phyloP scores from a whole-genome alignment of 2,329 filamentous ascomycete species.

The Pestalotiopsis sp. region DNA sequence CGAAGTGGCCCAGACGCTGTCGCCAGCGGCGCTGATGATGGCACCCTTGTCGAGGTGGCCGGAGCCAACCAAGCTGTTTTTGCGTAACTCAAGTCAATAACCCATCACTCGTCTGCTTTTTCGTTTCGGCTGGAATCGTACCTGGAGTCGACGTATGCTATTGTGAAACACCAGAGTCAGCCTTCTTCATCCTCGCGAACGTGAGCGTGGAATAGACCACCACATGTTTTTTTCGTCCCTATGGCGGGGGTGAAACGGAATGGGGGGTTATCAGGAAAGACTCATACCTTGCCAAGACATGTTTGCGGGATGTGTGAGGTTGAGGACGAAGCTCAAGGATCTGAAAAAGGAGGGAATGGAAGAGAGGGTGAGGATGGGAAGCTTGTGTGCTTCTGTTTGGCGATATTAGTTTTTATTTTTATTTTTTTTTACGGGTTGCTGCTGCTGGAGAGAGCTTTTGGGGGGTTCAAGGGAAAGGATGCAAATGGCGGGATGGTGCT shows the following conservation, averaged over 20 bases:
- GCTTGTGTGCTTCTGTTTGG: not conserved
- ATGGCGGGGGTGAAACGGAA: not conserved
- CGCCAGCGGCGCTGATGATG: constrained; percentile 80
- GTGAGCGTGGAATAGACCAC: constrained; percentile 28
- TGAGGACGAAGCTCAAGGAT: constrained; percentile 10
- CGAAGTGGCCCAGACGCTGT: constrained; percentile 77
- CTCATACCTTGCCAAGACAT: constrained; percentile 78
- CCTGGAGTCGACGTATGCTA: constrained; percentile 65
- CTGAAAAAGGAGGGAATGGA: constrained; percentile 11
- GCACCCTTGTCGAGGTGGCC: constrained; percentile 82
- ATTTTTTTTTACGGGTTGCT: not conserved
- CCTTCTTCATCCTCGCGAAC: constrained; percentile 16
- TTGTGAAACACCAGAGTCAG: constrained; percentile 26
- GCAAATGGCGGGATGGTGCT: constrained; percentile 12
- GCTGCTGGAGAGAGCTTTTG: constrained; percentile 1
- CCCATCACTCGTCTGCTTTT: not conserved
- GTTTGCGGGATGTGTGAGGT: constrained; percentile 11
- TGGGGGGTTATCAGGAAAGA: constrained; percentile 21
- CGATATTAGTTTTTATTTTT: not conserved
- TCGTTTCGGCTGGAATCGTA: constrained; percentile 35
- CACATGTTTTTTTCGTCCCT: constrained; percentile 12
- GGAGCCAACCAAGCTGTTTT: constrained; percentile 73
- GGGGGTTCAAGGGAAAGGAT: constrained; percentile 6
- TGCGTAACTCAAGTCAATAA: constrained; percentile 4
- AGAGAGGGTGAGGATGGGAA: not conserved